phyloP scores from a whole-genome alignment of 2,329 filamentous ascomycete species.

The Rhytidhysteron rufulum region DNA sequence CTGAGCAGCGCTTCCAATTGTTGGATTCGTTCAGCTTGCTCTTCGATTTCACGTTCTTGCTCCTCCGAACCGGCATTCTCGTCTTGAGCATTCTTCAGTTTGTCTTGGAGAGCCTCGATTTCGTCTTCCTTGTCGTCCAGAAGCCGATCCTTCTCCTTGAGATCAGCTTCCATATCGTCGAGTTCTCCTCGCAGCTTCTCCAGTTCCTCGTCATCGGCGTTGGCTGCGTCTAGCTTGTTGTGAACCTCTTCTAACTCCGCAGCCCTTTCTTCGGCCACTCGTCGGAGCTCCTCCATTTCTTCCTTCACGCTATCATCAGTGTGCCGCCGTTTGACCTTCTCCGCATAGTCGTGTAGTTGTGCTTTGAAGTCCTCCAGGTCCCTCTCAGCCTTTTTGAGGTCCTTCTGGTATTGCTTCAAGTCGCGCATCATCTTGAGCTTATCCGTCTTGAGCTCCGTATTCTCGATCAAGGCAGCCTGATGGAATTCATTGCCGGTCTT shows the following conservation, averaged over 20 bases:
- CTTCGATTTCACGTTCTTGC: conserved; percentile 25
- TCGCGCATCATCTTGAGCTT: conserved; percentile 87
- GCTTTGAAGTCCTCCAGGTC: conserved; percentile 80
- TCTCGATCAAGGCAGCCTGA: conserved; percentile 84
- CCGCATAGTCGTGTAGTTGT: conserved; percentile 78
- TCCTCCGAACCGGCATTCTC: conserved; percentile 25
- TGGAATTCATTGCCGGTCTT: conserved; percentile 89
- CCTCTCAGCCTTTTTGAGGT: conserved; percentile 74
- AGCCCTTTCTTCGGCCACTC: conserved; percentile 41
- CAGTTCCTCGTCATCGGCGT: conserved; percentile 28
- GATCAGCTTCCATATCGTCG: conserved; percentile 29
- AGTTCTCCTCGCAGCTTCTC: conserved; percentile 33
- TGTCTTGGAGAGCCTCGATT: conserved; percentile 29
- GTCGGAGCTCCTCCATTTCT: conserved; percentile 51
- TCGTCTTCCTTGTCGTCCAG: conserved; percentile 37
- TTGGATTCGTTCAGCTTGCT: conserved; percentile 30
- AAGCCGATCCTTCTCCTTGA: conserved; percentile 29
- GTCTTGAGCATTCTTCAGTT: conserved; percentile 27
- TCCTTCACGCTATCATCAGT: conserved; percentile 66
- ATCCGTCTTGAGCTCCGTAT: conserved; percentile 92
- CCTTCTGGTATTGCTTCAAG: conserved; percentile 80
- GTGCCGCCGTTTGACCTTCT: conserved; percentile 73
- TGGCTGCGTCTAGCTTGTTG: conserved; percentile 28
- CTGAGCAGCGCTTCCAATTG: conserved; percentile 30
- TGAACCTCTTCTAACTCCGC: conserved; percentile 32